Evolutionary conservation across 257 asterid genomes (phyloP), one percentile per base, ranked within the genome.

Genomic region (Rubia yunnanensis): DNA sequence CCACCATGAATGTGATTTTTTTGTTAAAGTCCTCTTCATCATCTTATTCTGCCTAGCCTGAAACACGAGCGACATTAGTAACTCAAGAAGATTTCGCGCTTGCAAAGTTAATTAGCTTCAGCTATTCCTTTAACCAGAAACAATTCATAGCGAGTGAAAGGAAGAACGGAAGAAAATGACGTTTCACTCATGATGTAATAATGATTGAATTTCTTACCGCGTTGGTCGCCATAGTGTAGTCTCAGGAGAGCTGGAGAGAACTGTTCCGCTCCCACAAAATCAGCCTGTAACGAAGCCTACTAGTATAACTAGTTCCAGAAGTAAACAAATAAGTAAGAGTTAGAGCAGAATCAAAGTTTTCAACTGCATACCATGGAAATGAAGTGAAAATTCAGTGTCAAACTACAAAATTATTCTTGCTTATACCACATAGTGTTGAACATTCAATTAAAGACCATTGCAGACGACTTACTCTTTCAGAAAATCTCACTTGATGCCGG

Each of bases 1-100:
- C 95, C 88, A 85, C 95, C 95, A 90, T 17, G 96, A 83, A 74
- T 86, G 84, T 48, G 96, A 86, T 79, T 90, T 90, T 78, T 76
- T 90, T 1, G 89, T 74, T 20, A 80, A 86, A 54, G 58, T 9
- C 78, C 83, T 79, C 83, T 71, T 85, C 86, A 83, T 84, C 87
- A 80, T 76, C 72, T 69, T 83, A 54, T 77, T 80, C 3, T 79
- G 63, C 80, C 79, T 88, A 61, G 60, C 80, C 92, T 86, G 78
- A 67, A 72, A 68, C n/a, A 68, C 48, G 5, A 48, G 54, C 8
- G 48, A 26, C 49, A 18, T 44, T 15, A 44, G 6, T 39, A 39
- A 39, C 3, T 39, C 18, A 39, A 10, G 3, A 39, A 39, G 48
- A n/a, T 39, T 39, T 39, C 13, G 18, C 14, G 13, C 17, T n/a